Evolutionary conservation across 192 early-diverging fungal genomes (phyloP), one percentile per base, ranked within the genome.

Genomic region (Dissophora ornata): DNA sequence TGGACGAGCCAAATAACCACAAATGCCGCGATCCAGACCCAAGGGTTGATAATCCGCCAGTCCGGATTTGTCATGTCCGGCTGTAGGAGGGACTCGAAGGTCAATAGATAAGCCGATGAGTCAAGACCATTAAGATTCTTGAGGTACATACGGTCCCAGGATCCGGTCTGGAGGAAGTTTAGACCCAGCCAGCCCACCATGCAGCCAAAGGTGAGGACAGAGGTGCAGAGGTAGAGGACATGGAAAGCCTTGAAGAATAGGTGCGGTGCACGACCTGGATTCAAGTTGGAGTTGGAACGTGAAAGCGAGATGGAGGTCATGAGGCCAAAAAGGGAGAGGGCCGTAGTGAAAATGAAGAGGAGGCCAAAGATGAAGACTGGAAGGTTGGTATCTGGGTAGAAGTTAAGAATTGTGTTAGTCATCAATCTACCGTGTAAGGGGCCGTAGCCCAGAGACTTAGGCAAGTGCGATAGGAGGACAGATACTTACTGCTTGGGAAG

Each of bases 111-210:
- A 16, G 15, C 44, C n/a, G 10, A 12, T 5, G 18, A 30, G 22
- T 9, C 18, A 18, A 19, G 9, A 25, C 29, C 25, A 22, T 12
- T 11, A 30, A 6, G 13, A 28, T 28, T 2, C 11, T 41, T 45
- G 26, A 71, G 34, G 8, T 41, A 54, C 60, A 71, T 11, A 1
- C 44, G 60, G 24, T 56, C 52, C 69, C 49, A 63, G 4, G 44
- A 22, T 16, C 69, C 69, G 2, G 60, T 71, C 29, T 71, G 59
- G 15, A 29, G 19, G 28, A 33, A 33, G 54, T 71, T 71, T n/a
- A 71, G n/a, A 16, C 53, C 60, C 7, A 71, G 41, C 69, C 69
- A 71, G 16, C 28, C 38, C 4, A 63, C 16, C 69, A 71, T 71
- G 0, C 50, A 38, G 19, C 29, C 24, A n/a, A 40, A 54, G 16